Evolutionary conservation across 2,329 filamentous ascomycete genomes (phyloP), one percentile per base, ranked within the genome.

Genomic region (Davidsoniella neocaledoniae): DNA sequence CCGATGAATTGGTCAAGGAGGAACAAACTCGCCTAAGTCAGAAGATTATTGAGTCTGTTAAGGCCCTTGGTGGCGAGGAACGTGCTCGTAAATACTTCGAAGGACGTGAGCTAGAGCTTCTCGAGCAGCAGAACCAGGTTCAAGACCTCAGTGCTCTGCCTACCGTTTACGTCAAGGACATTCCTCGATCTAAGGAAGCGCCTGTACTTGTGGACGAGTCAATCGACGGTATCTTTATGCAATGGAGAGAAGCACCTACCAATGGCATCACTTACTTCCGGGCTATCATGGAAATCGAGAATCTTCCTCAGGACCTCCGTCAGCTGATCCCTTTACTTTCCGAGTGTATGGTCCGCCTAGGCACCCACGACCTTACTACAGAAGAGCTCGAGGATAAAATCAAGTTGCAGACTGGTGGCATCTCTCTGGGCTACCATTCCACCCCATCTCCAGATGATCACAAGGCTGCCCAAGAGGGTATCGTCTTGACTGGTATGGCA

Each of bases 251-350:
- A 63, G 86, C 88, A 6, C 84, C 86, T 2, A 98, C 91, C 0
- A 98, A 98, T 58, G 91, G 91, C 0, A 68, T 98, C 52, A 96
- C 90, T 1, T 98, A 98, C 62, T 94, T 98, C 69, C 81, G 88
- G 53, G 87, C 86, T 2, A 76, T 96, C 62, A 87, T 93, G 61
- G 73, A 76, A 0, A 71, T 96, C 49, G 74, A 85, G 42, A 77
- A 83, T 54, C 68, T 98, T 12, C 86, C 90, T 0, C 81, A 90
- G 54, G 86, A 95, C 55, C 72, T 96, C 48, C 77, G 91, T 48
- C 72, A 85, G 57, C 70, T 96, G 52, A 76, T 96, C 44, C 91
- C 91, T 0, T 68, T 98, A 0, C 96, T 96, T 61, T 87, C 85
- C 12, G 88, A 94, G 60, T 81, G 84, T 37, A 80, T 98, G 54